These are phyloP conservation scores for Emmonsiellopsis sp. DNA, from an alignment of 2,329 filamentous ascomycete species.

Conservation along the genomic window DNA sequence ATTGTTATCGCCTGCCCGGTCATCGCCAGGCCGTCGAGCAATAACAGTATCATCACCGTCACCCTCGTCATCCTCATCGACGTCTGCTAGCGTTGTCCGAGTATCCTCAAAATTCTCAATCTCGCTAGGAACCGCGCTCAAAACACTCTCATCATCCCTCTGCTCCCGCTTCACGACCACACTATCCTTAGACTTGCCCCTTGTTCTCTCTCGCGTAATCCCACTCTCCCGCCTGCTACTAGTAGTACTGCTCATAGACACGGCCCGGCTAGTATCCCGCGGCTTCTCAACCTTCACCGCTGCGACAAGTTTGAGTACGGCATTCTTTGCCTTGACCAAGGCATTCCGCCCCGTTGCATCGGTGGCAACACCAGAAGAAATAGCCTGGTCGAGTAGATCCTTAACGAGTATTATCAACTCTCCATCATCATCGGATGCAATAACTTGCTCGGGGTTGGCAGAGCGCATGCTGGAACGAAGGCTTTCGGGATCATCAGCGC, in stretches of 20 bases:
- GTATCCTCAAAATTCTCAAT: neutral
- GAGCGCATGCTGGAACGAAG: constrained; percentile 38
- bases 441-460: constrained; percentile 26
- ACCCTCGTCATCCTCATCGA: constrained; percentile 6
- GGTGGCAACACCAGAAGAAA: constrained; percentile 35
- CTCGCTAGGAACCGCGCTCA: neutral
- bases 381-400: constrained; percentile 49
- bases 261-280: neutral
- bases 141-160: neutral
- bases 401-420: constrained; percentile 45
- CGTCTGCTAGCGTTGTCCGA: neutral
- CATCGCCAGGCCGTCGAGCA: neutral
- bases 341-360: constrained; percentile 36
- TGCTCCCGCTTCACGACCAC: neutral
- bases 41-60: constrained; percentile 11
- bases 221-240: neutral
- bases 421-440: constrained; percentile 41
- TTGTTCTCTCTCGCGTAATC: neutral
- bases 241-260: neutral
- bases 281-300: constrained; percentile 1
- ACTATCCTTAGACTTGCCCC: neutral
- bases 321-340: constrained; percentile 37
- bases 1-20: constrained; percentile 1
- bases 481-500: constrained; percentile 53
- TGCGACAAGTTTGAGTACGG: constrained; percentile 31